Evolutionary conservation across 2,329 filamentous ascomycete genomes (phyloP), one percentile per base, ranked within the genome.

Genomic region (Xylariaceae sp.): DNA sequence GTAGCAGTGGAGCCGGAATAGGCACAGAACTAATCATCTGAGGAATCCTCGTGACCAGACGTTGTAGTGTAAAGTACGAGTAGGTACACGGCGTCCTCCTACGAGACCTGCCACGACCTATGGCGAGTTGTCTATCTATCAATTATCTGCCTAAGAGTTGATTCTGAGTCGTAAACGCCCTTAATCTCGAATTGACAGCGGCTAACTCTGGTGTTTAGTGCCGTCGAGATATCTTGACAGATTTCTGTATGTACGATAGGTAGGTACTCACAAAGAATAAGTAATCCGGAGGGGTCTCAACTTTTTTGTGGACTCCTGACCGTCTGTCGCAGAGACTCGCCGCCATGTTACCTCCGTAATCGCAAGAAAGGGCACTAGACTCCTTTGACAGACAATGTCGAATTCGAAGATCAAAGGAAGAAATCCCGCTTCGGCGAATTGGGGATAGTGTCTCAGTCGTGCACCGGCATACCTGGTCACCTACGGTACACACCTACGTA

Each of bases 1-100:
- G 23, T 30, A 23, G 54, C 50, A 47, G 62, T 64, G 61, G 62
- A 64, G 13, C 41, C 41, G 41, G 41, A 45, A 45, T 45, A 13
- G 41, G 41, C 9, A 45, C 10, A 15, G 10, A 45, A 11, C 58
- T 47, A 51, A 34, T 64, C 62, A 64, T 64, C 61, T 63, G 61
- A 63, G 56, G 56, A 55, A 56, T 57, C 60, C 62, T 64, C 61
- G 62, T 64, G 62, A 64, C 62, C 56, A 49, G 23, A 30, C 23
- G 23, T 30, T 30, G 23, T 30, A 30, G 23, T 30, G 23, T 30
- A 18, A 18, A 18, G 17, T 18, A 18, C 17, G 17, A 13, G 37
- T 11, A 41, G 37, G 9, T 41, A 13, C 37, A 41, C 37, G 11
- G 37, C 37, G 2, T 41, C 37, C 11, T 41, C 37, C 37, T 41